These are phyloP conservation scores for Colletotrichum coccodes DNA, from an alignment of 2,329 filamentous ascomycete species.

Conservation along the genomic window DNA sequence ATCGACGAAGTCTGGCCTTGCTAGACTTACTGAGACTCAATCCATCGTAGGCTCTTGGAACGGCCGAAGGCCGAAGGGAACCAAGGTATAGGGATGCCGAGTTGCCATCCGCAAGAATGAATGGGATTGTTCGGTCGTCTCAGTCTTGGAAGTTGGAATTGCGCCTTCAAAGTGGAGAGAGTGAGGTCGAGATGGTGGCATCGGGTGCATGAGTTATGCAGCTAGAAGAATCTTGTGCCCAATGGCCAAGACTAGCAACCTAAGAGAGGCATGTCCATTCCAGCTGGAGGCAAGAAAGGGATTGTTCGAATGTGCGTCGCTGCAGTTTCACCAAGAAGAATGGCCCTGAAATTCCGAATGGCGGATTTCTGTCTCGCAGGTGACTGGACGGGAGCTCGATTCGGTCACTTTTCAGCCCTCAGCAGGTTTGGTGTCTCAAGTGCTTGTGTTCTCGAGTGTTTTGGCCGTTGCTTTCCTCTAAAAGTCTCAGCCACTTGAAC, in stretches of 20 bases:
- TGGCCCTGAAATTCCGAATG: neutral
- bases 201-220: neutral
- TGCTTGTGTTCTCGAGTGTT: neutral
- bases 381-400: neutral
- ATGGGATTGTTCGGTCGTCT: neutral
- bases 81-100: neutral
- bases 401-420: neutral
- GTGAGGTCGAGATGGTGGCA: neutral
- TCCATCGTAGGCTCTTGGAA: neutral
- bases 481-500: neutral
- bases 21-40: neutral
- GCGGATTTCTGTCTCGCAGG: neutral
- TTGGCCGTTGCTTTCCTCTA: neutral
- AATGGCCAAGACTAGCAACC: constrained; percentile 2
- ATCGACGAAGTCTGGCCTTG: constrained; percentile 8
- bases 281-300: constrained; percentile 27
- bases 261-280: constrained; percentile 16
- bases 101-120: constrained; percentile 9
- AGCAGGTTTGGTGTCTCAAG: neutral
- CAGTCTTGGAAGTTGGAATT: neutral
- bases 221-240: constrained; percentile 11
- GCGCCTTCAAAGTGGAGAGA: neutral
- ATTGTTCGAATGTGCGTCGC: constrained; percentile 12
- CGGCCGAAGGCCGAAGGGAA: neutral
- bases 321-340: neutral